Evolutionary conservation across 2,329 filamentous ascomycete species (phyloP).

Genomic region (Grosmannia huntii): DNA sequence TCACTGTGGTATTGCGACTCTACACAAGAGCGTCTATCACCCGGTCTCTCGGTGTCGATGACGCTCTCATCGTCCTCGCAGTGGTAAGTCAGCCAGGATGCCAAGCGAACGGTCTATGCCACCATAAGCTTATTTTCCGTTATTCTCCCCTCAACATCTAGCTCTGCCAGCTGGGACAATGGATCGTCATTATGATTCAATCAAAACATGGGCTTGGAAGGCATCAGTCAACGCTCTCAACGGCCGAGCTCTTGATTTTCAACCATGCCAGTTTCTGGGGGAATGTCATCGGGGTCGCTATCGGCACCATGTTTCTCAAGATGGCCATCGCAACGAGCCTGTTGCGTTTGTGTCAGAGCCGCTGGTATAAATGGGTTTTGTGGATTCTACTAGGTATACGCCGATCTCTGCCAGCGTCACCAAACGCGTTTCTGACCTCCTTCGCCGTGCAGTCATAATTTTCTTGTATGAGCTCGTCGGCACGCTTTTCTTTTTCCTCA

Average conservation of each 20-base stretch:
- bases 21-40: conserved; percentile 2
- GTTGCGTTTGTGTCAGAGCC: conserved; percentile 12
- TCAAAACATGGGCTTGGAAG: conserved; percentile 31
- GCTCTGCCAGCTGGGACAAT: conserved; percentile 18
- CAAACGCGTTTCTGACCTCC: background rate
- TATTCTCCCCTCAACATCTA: background rate
- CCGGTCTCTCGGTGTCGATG: conserved; percentile 2
- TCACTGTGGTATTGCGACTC: conserved; percentile 2
- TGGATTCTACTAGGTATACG: conserved; percentile 14
- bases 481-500: conserved; percentile 13
- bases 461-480: conserved; percentile 12
- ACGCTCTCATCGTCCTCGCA: conserved; percentile 1
- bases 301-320: conserved; percentile 12
- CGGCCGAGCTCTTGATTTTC: conserved; percentile 21
- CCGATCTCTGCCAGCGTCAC: background rate
- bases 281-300: conserved; percentile 28
- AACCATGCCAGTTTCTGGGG: conserved; percentile 31
- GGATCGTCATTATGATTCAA: conserved; percentile 27
- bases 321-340: conserved; percentile 13
- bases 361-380: conserved; percentile 15
- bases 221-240: conserved; percentile 25
- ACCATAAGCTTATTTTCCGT: background rate
- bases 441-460: background rate
- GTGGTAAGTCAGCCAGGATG: background rate
- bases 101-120: background rate